Conservation (phyloP, 129 eudicot genomes). For the Cynara cardunculus region DNA sequence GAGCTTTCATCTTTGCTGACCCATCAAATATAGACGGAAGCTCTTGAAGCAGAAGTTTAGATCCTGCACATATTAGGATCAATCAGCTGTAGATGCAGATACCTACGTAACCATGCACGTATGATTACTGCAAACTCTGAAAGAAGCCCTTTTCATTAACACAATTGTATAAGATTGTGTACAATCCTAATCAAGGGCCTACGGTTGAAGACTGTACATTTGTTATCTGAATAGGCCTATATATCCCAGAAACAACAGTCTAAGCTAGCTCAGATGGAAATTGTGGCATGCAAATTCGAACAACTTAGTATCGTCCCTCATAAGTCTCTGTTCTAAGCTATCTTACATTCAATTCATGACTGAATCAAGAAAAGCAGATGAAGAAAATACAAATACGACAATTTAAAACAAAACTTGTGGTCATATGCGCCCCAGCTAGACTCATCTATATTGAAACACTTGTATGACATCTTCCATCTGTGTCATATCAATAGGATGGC, state of each 20-base stretch:
- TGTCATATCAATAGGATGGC: not conserved
- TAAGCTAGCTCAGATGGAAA: not conserved
- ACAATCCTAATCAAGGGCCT: not conserved
- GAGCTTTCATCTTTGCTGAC: constrained; percentile 64
- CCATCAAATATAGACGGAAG: constrained; percentile 92
- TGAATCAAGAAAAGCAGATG: not conserved
- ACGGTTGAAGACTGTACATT: not conserved
- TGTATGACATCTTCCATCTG: not conserved
- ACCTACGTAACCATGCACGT: no score
- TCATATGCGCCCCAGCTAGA: not conserved
- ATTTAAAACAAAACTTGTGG: not conserved
- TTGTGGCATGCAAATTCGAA: not conserved
- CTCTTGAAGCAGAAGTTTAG: constrained; percentile 72
- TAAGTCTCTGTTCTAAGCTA: no score
- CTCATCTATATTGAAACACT: not conserved
- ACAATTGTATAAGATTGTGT: not conserved
- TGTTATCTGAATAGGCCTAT: not conserved
- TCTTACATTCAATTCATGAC: not conserved
- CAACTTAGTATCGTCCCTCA: not conserved
- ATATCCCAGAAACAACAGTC: not conserved
- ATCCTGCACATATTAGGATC: constrained; percentile 39
- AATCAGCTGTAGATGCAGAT: not conserved
- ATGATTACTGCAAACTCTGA: not conserved
- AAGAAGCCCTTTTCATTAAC: not conserved
- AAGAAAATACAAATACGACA: not conserved